Evolutionary conservation across 169 alveolate genomes (phyloP), one percentile per base, ranked within the genome.

Genomic region (Plasmodium ovale): DNA sequence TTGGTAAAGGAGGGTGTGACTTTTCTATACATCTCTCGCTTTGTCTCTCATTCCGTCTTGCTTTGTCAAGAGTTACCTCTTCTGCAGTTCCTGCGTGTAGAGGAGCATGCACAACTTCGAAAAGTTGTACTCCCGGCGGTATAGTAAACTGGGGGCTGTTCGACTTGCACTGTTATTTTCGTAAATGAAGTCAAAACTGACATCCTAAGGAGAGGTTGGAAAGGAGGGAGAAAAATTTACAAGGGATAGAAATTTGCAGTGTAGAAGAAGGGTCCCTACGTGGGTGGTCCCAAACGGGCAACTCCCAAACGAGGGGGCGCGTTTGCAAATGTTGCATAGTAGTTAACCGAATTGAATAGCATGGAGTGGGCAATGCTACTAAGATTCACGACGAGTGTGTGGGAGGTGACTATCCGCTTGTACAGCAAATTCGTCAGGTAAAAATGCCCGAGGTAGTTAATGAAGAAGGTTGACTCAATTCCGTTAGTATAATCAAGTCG

Each of bases 371-470:
- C 82, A 49, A 79, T 65, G 70, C 89, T 79, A 25, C 89, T 79
- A 5, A 79, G 42, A 54, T 79, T 79, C 25, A 79, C 70, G 44
- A 79, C 44, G 39, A 79, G 31, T 27, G 89, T 79, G n/a, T 67
- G 72, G 14, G 70, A 64, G 19, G 69, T 29, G 47, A 79, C 27
- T 27, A 79, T 79, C 19, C 79, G 56, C 23, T 79, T 53, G 23
- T 79, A 56, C 31, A 79, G 16, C 31, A 79, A 67, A 2, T 79
- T 49, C 23, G 58, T 79, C 51, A 79, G 33, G 58, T 79, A 79
- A 69, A 79, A 79, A 49, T 79, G 89, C 27, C 89, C 89, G n/a
- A 49, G 58, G 35, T 79, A 79, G 84, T 79, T 79, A 65, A 79
- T 19, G 42, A 79, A 79, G 64, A 79, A 79, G 21, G 69, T 29